Percentiles rank a stretch among this genome's conserved stretches.
phyloP scores from a whole-genome alignment of 2,329 filamentous ascomycete species.

The Neurospora crassa region DNA sequence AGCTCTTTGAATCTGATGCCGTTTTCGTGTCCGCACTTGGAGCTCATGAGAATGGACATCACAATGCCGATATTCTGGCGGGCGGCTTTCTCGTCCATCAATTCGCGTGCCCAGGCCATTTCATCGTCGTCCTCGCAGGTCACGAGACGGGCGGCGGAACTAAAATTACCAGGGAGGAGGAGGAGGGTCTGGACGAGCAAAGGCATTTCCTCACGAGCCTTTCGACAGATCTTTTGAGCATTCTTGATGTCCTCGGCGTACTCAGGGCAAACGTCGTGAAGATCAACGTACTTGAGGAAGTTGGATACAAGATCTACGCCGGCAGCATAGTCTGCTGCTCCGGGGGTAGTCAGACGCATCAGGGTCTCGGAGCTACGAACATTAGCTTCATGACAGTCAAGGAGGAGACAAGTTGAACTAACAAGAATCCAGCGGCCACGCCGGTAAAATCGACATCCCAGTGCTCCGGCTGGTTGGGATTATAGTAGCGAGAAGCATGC shows the following conservation, averaged over 20 bases:
- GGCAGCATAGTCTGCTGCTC: constrained; percentile 43
- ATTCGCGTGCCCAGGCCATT: constrained; percentile 14
- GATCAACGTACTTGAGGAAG: constrained; percentile 79
- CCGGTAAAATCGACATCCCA: constrained; percentile 76
- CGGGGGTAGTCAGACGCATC: constrained; percentile 45
- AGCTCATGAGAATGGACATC: constrained; percentile 28
- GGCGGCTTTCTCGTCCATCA: constrained; percentile 33
- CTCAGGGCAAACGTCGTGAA: constrained; percentile 81
- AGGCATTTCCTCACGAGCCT: constrained; percentile 58
- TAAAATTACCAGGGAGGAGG: constrained; percentile 68
- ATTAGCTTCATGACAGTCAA: constrained; percentile 2
- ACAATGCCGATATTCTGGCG: constrained; percentile 34
- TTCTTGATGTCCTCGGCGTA: constrained; percentile 56
- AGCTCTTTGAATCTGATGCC: constrained; percentile 19
- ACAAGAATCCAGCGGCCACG: constrained; percentile 73
- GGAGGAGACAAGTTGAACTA: constrained; percentile 22
- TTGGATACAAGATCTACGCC: constrained; percentile 65
- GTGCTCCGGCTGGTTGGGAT: constrained; percentile 36
- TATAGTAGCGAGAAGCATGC: constrained; percentile 37
- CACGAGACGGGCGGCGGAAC: constrained; percentile 60
- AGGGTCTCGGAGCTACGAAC: constrained; percentile 43
- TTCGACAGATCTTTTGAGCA: constrained; percentile 57
- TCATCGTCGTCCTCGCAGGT: constrained; percentile 37
- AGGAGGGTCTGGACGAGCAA: constrained; percentile 40
- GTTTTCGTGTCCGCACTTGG: constrained; percentile 17